Conservation (phyloP, 2,329 filamentous ascomycete genomes). For the Nemania sp. region DNA sequence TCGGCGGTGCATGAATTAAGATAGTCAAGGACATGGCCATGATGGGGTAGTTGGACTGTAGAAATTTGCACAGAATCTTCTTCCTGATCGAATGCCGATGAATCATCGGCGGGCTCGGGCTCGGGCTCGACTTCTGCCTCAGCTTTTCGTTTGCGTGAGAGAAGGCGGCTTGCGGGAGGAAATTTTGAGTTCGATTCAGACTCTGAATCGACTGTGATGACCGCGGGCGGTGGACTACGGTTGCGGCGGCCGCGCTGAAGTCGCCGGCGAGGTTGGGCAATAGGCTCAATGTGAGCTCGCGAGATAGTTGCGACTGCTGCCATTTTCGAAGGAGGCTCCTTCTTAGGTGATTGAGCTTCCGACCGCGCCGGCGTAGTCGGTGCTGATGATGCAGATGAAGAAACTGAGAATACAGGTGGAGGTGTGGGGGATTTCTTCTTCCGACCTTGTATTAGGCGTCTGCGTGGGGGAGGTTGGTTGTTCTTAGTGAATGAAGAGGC, state of each 20-base stretch:
- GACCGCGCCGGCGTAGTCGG: constrained; percentile 47
- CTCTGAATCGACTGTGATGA: constrained; percentile 39
- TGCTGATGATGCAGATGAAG: constrained; percentile 49
- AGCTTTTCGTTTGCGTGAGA: constrained; percentile 45
- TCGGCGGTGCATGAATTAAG: constrained; percentile 83
- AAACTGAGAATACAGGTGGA: constrained; percentile 49
- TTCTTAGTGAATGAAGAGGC: constrained; percentile 36
- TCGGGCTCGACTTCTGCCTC: constrained; percentile 34
- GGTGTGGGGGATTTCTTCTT: constrained; percentile 46
- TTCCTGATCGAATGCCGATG: constrained; percentile 8
- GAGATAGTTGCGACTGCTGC: constrained; percentile 9
- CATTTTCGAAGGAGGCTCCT: constrained; percentile 20
- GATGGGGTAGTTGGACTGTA: constrained; percentile 38
- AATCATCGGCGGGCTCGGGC: constrained; percentile 22
- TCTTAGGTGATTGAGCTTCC: constrained; percentile 35
- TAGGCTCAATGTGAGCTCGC: constrained; percentile 6
- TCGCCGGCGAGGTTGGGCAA: constrained; percentile 42
- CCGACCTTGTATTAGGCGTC: constrained; percentile 50
- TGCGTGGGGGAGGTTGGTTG: constrained; percentile 41
- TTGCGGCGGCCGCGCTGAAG: constrained; percentile 45
- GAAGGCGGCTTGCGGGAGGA: not conserved
- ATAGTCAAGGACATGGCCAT: constrained; percentile 76
- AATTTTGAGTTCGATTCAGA: constrained; percentile 32
- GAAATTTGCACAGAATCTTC: not conserved
- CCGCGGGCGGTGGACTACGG: constrained; percentile 29